Evolutionary conservation across 176 grass and related monocot genomes (phyloP).

Genomic region (Chloris gayana): DNA sequence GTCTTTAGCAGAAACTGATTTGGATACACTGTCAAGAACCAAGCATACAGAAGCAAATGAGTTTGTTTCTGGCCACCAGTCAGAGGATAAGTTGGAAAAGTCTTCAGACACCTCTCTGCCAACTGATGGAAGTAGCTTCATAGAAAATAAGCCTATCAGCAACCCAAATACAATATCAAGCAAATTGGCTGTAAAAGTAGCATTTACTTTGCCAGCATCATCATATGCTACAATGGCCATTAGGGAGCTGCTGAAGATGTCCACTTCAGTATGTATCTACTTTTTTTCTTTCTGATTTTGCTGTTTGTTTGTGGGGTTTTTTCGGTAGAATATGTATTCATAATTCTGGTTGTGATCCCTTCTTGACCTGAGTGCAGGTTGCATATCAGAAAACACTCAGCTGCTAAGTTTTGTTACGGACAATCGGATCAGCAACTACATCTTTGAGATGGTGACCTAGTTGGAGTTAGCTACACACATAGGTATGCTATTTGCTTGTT

Average conservation of each 20-base stretch:
- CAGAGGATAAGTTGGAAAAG: conserved; percentile 41
- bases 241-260: conserved; percentile 86
- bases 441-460: conserved; percentile 20
- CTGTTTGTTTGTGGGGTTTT: conserved; percentile 1
- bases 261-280: conserved; percentile 64
- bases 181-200: conserved; percentile 78
- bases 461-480: not conserved
- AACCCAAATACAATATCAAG: conserved; percentile 45
- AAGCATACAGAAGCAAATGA: conserved; percentile 48
- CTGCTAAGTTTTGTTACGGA: conserved; percentile 42
- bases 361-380: conserved; percentile 56
- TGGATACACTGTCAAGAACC: conserved; percentile 60
- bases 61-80: conserved; percentile 12
- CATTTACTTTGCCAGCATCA: conserved; percentile 90
- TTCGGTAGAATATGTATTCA: not conserved
- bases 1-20: conserved; percentile 82
- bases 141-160: conserved; percentile 38
- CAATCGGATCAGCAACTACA: not conserved
- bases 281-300: conserved; percentile 1
- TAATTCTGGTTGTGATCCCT: conserved; percentile 5
- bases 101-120: conserved; percentile 29
- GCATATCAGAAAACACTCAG: conserved; percentile 73
- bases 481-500: conserved; percentile 25
- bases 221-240: conserved; percentile 92
- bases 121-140: conserved; percentile 20